phyloP scores from a whole-genome alignment of 2,329 filamentous ascomycete species.

The Trematosphaeria pertusa region DNA sequence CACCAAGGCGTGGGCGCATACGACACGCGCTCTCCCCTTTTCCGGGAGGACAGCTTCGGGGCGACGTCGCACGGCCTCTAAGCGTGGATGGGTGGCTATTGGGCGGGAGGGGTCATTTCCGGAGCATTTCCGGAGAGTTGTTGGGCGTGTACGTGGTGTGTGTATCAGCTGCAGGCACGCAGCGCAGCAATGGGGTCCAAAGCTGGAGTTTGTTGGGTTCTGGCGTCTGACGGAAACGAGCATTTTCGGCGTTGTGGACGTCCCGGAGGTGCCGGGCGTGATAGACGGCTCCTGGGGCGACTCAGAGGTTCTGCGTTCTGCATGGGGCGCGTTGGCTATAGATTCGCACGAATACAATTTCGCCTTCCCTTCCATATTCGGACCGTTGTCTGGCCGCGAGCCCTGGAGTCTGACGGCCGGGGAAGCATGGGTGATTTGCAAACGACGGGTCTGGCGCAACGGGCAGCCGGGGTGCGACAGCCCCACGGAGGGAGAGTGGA shows the following conservation, averaged over 20 bases:
- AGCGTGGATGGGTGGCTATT: neutral
- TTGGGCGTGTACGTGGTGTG: no score
- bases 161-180: no score
- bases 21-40: slow-evolving; percentile 14
- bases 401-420: slow-evolving; percentile 15
- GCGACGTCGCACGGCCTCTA: slow-evolving; percentile 16
- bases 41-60: slow-evolving; percentile 22
- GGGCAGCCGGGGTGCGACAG: slow-evolving; percentile 2
- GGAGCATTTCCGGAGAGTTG: no score
- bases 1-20: neutral
- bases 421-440: slow-evolving; percentile 12
- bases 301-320: neutral
- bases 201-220: slow-evolving; percentile 11
- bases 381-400: slow-evolving; percentile 9
- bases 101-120: slow-evolving; percentile 3
- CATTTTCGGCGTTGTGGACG: slow-evolving; percentile 19
- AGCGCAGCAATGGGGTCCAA: slow-evolving; percentile 8
- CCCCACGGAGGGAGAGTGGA: slow-evolving; percentile 2
- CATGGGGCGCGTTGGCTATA: slow-evolving; percentile 10
- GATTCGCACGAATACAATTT: slow-evolving; percentile 18
- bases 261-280: slow-evolving; percentile 6
- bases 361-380: slow-evolving; percentile 10
- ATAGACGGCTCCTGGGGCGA: slow-evolving; percentile 15
- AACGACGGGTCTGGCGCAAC: slow-evolving; percentile 21
- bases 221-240: slow-evolving; percentile 15